phyloP scores from a whole-genome alignment of 345 rosid species.

The Xanthoceras sorbifolium region DNA sequence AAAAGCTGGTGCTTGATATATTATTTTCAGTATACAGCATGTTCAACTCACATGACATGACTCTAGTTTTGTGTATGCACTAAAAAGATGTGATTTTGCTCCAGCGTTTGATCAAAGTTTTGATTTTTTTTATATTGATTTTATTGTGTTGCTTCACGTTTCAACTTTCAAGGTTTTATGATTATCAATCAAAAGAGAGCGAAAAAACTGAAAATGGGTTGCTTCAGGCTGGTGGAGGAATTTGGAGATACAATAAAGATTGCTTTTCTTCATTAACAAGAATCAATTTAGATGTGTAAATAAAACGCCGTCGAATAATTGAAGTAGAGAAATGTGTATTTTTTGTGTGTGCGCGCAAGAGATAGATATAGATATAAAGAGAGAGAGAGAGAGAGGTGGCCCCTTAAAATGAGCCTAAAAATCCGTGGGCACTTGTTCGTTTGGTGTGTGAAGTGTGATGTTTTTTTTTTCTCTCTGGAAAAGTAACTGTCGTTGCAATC shows the following conservation, averaged over 20 bases:
- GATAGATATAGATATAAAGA: too few relatives aligned
- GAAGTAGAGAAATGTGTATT: not conserved
- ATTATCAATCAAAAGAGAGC: not conserved
- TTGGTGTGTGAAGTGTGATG: slow-evolving; percentile 19
- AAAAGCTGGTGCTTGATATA: slow-evolving; percentile 12
- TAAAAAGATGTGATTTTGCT: not conserved
- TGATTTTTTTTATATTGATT: slow-evolving; percentile 10
- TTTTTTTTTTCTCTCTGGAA: not conserved
- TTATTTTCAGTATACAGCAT: not conserved
- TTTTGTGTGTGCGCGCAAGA: not conserved
- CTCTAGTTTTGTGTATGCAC: not conserved
- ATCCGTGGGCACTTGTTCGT: slow-evolving; percentile 17
- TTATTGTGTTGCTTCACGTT: not conserved
- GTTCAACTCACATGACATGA: slow-evolving; percentile 21
- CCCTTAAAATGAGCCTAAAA: slow-evolving; percentile 37
- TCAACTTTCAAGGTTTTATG: slow-evolving; percentile 14
- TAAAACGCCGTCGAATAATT: not conserved
- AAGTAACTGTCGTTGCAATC: slow-evolving; percentile 36
- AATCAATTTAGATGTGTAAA: not conserved
- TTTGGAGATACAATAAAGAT: slow-evolving; percentile 12
- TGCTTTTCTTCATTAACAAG: slow-evolving; percentile 1
- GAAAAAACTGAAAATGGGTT: not conserved
- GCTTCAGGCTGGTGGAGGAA: slow-evolving; percentile 21
- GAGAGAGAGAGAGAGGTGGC: slow-evolving; percentile 6
- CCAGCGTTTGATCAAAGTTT: not conserved